Conservation (phyloP, 2,329 filamentous ascomycete genomes). For the Aspergillus tamarii region DNA sequence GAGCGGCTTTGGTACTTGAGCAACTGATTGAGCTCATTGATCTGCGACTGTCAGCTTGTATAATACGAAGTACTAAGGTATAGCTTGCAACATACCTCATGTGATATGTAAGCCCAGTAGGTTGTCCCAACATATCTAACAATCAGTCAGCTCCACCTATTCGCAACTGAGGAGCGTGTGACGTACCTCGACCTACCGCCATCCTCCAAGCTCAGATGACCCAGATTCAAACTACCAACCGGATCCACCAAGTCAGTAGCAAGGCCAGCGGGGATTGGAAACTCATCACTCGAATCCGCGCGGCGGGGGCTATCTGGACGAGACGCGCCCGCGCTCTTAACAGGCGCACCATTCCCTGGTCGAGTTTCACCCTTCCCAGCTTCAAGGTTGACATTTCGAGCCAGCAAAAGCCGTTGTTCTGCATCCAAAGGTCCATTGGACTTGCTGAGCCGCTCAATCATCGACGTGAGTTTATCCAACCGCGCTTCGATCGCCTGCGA, state of each 20-base stretch:
- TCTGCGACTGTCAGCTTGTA: constrained; percentile 27
- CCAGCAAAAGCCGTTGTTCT: constrained; percentile 24
- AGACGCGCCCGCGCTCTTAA: constrained; percentile 22
- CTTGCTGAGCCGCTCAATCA: constrained; percentile 49
- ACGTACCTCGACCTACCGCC: constrained; percentile 48
- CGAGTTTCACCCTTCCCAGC: constrained; percentile 23
- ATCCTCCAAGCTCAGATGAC: constrained; percentile 48
- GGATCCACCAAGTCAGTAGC: constrained; percentile 48
- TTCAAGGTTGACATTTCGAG: constrained; percentile 23
- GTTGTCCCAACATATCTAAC: constrained; percentile 50
- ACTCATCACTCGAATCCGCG: constrained; percentile 44
- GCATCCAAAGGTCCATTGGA: constrained; percentile 33
- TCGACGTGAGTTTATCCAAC: constrained; percentile 47
- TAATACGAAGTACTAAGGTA: too few species aligned
- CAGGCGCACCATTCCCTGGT: constrained; percentile 17
- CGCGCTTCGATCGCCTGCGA: constrained; percentile 47
- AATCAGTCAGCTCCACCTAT: neutral
- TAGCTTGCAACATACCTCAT: constrained; percentile 36
- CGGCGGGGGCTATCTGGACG: constrained; percentile 38
- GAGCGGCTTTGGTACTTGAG: constrained; percentile 46
- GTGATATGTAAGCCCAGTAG: constrained; percentile 51
- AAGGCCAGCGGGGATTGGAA: constrained; percentile 46
- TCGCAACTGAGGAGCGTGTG: constrained; percentile 21
- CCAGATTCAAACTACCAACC: constrained; percentile 44
- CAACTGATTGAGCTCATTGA: constrained; percentile 49